These are phyloP conservation scores for Solanum pimpinellifolium DNA, from an alignment of 257 asterid species.

Conservation along the genomic window DNA sequence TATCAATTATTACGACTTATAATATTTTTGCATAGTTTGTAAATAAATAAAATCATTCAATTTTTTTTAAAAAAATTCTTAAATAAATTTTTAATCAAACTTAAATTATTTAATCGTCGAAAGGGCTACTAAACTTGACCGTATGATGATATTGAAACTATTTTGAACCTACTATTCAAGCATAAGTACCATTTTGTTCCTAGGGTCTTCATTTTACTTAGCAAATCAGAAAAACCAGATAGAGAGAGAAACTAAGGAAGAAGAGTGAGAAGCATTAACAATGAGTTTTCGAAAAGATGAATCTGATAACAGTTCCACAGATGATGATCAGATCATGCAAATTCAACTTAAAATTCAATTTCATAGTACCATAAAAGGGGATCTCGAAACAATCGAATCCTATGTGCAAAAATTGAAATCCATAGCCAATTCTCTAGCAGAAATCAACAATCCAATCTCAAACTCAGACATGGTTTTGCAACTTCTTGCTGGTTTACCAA, in stretches of 20 bases:
- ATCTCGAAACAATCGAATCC: background rate
- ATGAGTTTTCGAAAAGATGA: background rate
- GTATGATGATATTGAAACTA: too few relatives aligned
- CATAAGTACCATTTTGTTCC: background rate
- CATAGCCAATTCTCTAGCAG: background rate
- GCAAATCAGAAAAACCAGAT: too few relatives aligned
- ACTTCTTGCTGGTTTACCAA: background rate
- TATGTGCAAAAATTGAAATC: background rate
- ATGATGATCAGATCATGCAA: background rate
- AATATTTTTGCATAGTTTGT: too few relatives aligned
- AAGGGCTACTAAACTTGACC: too few relatives aligned
- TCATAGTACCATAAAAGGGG: background rate
- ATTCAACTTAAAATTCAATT: background rate
- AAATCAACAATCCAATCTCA: background rate
- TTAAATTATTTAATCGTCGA: too few relatives aligned
- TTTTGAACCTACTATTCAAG: too few relatives aligned
- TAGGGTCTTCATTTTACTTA: background rate
- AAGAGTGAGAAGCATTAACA: too few relatives aligned
- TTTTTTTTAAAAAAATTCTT: too few relatives aligned
- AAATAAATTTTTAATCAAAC: too few relatives aligned
- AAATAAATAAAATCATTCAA: too few relatives aligned
- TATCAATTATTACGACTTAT: fast-evolving
- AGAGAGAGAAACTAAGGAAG: too few relatives aligned
- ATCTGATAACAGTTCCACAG: background rate
- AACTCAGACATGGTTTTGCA: background rate